Base-by-base conservation (phyloP, 2,329 filamentous ascomycete genomes). In the Nothomitra cinnamomea region DNA sequence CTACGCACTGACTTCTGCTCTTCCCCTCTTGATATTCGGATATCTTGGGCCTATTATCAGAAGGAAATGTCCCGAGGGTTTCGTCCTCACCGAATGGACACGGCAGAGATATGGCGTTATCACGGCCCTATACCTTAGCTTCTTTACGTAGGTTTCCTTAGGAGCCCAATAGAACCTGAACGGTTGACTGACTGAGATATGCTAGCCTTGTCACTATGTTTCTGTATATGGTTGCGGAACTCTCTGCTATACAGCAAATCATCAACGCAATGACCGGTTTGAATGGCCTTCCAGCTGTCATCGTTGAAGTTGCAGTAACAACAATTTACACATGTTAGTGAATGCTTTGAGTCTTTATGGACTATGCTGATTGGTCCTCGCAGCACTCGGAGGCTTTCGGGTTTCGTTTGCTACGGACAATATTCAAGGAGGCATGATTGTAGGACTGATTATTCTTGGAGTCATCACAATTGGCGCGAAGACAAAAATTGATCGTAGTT, bases 361-460 rank as follows among this genome's bases (percentile, higher is more conserved):
- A 53, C 19, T 7, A n/a, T n/a, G 15, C 52, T 53, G 42, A 53
- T 19, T n/a, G 12, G 12, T 48, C 22, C 50, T 4, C 5, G 28
- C 28, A 86, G 83, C 85, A 2, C 70, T 90, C 8, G 86, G 86
- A 53, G 86, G 87, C 2, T 92, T 92, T 73, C 79, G 78, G 57
- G 85, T 92, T 56, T 90, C 85, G 1, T 90, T 92, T 67, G 69
- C 89, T 53, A 92, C 87, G 7, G 86, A 92, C 67, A 85, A 85
- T 62, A 74, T 90, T 56, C 87, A 92, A 65, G 86, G 85, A 53
- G 75, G 70, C 52, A 87, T 92, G 82, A 84, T 92, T 1, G 66
- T 87, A 15, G 74, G 78, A 15, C 76, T 92, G 3, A 80, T 92
- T 62, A 69, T 89, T 62, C 77, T 92, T 59, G 85, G 82, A 47